phyloP scores from a whole-genome alignment of 768 basidiomycete genomes.

The Leccinum fibrillosum region DNA sequence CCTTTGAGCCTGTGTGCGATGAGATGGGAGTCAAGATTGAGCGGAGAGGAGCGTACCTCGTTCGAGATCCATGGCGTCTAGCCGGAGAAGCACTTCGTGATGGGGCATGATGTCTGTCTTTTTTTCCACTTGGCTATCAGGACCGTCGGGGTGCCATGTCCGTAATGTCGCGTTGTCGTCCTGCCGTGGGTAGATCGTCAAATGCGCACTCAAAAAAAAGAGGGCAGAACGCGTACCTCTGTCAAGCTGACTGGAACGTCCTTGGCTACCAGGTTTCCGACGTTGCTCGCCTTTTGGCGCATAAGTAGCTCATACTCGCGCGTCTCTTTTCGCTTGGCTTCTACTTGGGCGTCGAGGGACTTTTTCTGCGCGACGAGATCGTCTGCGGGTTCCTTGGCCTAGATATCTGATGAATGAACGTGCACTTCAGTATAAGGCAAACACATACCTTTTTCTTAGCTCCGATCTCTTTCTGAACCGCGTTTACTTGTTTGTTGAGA shows the following conservation, averaged over 20 bases:
- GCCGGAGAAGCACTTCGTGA: conserved; percentile 89
- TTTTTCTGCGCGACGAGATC: conserved; percentile 85
- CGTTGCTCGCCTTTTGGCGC: conserved; percentile 73
- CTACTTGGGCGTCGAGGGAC: conserved; percentile 77
- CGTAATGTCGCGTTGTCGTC: conserved; percentile 85
- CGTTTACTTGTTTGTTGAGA: conserved; percentile 80
- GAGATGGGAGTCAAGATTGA: background rate
- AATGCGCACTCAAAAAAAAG: too few species aligned
- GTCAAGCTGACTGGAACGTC: conserved; percentile 81
- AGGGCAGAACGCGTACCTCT: conserved; percentile 52
- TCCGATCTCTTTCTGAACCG: conserved; percentile 91
- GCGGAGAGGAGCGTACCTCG: conserved; percentile 51
- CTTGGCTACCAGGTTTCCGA: conserved; percentile 93
- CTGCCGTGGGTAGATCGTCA: conserved; percentile 35
- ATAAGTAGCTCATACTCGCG: conserved; percentile 75
- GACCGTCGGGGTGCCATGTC: conserved; percentile 84
- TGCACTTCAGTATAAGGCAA: background rate
- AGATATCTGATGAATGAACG: background rate
- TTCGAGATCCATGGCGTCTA: conserved; percentile 97
- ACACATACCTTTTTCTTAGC: conserved; percentile 81
- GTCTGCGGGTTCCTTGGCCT: conserved; percentile 92
- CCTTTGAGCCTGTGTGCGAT: conserved; percentile 67
- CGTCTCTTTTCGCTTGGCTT: conserved; percentile 69
- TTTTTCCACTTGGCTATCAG: conserved; percentile 66
- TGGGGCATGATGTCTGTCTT: conserved; percentile 87